These are phyloP conservation scores for Cerrena zonata DNA, from an alignment of 1,284 basidiomycete species.

Conservation along the genomic window DNA sequence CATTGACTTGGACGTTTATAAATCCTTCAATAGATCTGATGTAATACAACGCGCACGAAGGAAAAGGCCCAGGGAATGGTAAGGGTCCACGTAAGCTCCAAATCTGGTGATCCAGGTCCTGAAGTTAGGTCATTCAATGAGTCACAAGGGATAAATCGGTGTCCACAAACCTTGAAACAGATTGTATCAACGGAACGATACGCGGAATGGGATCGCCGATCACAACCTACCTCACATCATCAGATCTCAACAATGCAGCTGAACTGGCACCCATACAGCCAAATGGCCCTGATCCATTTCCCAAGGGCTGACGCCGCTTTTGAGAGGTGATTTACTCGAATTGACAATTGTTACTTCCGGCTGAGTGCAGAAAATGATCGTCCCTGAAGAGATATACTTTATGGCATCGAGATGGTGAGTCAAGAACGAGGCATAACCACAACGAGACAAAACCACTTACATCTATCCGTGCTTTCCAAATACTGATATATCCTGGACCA, in stretches of 20 bases:
- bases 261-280: conserved; percentile 15
- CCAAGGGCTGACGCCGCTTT: conserved; percentile 19
- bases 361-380: conserved; percentile 25
- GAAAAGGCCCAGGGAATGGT: conserved; percentile 13
- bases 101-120: conserved; percentile 30
- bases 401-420: not conserved
- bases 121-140: conserved; percentile 20
- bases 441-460: conserved; percentile 18
- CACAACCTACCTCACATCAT: conserved; percentile 22
- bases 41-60: not conserved
- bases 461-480: conserved; percentile 41
- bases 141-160: not conserved
- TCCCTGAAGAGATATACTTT: conserved; percentile 27
- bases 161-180: not conserved
- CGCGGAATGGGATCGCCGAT: not conserved
- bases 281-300: conserved; percentile 29
- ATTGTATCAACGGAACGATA: not conserved
- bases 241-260: conserved; percentile 29
- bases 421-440: not conserved
- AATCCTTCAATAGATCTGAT: not conserved
- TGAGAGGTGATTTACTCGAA: conserved; percentile 23
- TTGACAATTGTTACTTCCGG: conserved; percentile 28
- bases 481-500: conserved; percentile 32
- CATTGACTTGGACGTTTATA: conserved; percentile 23
- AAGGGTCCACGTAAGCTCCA: conserved; percentile 33